Base-by-base conservation (phyloP, 2,329 filamentous ascomycete genomes). In the Botrytis pseudocinerea region DNA sequence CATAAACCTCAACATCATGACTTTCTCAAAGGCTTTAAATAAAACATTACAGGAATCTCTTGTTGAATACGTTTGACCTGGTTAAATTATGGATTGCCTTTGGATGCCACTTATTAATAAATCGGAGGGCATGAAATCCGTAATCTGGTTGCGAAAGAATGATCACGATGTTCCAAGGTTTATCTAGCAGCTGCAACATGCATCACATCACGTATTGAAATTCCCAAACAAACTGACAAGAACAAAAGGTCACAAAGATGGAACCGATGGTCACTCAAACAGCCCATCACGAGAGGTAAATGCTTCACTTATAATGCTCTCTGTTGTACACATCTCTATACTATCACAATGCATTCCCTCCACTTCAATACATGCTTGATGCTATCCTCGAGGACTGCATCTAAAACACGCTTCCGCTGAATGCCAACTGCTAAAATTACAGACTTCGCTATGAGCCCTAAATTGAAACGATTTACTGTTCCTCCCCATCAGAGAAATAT, bases 401-500 rank as follows among this genome's bases (percentile, higher is more conserved):
- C 32, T 70, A 51, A 35, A 64, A 64, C 57, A 65, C 60, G n/a
- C 60, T 57, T 63, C 18, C 57, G 22, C 69, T 44, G 46, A 71
- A 65, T 71, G 69, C 42, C 25, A 25, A 46, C 40, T 60, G 48
- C 38, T 72, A 72, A 72, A 59, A 69, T 72, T 72, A 72, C 70
- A 72, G 20, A 42, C 51, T 48, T 42, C 28, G 10, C 63, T 20
- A 32, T 40, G 6, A 35, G 51, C 12, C 35, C 10, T 54, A 18
- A 22, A n/a, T 54, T 20, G 18, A 18, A 38, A 40, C 42, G 20
- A 61, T 65, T 65, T 71, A 68, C 40, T 81, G 78, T 25, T 80
- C 79, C 69, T 81, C 80, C 40, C 76, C 75, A 71, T 82, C 80
- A 25, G 91, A 91, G 78, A 91, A 90, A 82, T 96, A 95, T 74